phyloP scores from a whole-genome alignment of 1,284 basidiomycete genomes.

The Meripilus lineatus region DNA sequence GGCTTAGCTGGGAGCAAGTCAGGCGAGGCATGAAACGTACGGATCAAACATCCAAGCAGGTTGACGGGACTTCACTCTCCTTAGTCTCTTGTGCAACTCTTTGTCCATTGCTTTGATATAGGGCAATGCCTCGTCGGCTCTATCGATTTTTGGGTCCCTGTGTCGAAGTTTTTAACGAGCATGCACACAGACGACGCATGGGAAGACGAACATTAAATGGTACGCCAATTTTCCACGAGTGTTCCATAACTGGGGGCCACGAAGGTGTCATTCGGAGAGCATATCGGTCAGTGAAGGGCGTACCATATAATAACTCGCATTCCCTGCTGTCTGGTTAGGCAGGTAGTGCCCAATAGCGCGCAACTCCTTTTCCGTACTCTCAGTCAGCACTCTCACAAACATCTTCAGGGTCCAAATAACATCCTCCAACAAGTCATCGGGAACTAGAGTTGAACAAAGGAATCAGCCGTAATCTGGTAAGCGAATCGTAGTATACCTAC shows the following conservation, averaged over 20 bases:
- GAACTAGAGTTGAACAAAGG: constrained; percentile 8
- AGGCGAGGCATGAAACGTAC: neutral
- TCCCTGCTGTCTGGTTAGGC: constrained; percentile 9
- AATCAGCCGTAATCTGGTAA: neutral
- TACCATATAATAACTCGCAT: constrained; percentile 12
- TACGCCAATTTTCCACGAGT: constrained; percentile 10
- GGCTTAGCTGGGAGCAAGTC: neutral
- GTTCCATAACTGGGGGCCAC: constrained; percentile 14
- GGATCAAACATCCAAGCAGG: constrained; percentile 7
- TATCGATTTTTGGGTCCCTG: constrained; percentile 13
- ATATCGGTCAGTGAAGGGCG: too few species aligned
- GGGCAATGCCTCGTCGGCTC: constrained; percentile 11
- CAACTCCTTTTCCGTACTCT: constrained; percentile 14
- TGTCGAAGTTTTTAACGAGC: neutral
- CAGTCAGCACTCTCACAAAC: constrained; percentile 15
- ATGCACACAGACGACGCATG: too few species aligned
- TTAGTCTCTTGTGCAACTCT: neutral
- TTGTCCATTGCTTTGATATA: constrained; percentile 5
- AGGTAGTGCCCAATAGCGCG: constrained; percentile 14
- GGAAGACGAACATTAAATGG: constrained; percentile 11
- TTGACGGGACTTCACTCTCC: neutral
- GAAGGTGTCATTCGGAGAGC: too few species aligned
- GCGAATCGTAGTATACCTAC: constrained; percentile 5
- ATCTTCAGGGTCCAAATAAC: constrained; percentile 15
- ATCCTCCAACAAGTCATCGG: constrained; percentile 14